Percentiles rank a stretch among this genome's conserved stretches.
These are phyloP conservation scores for Yamadazyma triangularis DNA, from an alignment of 1,139 yeast species.

Conservation along the genomic window DNA sequence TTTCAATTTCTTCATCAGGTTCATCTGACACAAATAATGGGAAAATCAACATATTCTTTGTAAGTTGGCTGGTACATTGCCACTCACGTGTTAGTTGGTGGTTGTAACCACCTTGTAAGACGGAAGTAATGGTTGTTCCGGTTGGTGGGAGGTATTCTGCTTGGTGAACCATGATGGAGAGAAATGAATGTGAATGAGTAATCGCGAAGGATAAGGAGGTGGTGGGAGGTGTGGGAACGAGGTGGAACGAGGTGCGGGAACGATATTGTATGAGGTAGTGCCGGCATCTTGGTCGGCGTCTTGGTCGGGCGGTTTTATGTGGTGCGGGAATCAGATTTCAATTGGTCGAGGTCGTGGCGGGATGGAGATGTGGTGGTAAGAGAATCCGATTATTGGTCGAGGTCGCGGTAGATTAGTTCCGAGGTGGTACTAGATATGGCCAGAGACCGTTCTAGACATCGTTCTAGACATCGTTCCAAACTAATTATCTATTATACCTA, in stretches of 20 bases:
- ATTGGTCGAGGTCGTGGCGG: no score
- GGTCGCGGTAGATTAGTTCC: no score
- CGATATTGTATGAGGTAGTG: no score
- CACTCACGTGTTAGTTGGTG: constrained; percentile 86
- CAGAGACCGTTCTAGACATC: no score
- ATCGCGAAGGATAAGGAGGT: background rate
- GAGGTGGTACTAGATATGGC: no score
- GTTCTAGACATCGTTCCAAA: no score
- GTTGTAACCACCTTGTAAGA: constrained; percentile 90
- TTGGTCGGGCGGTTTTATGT: no score
- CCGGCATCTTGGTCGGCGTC: no score
- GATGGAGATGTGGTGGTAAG: no score
- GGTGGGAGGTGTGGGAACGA: background rate
- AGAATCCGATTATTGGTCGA: no score
- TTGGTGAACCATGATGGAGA: constrained; percentile 41
- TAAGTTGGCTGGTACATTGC: constrained; percentile 82
- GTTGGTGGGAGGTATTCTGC: constrained; percentile 63
- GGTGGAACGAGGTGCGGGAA: background rate
- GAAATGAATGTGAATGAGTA: background rate
- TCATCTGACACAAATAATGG: constrained; percentile 84
- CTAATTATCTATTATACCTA: no score
- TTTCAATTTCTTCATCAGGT: constrained; percentile 72
- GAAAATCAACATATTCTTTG: constrained; percentile 86
- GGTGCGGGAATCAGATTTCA: no score
- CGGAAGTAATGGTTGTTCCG: constrained; percentile 65